These are phyloP conservation scores for Bauhinia variegata DNA, from an alignment of 306 rosid species.

Conservation along the genomic window DNA sequence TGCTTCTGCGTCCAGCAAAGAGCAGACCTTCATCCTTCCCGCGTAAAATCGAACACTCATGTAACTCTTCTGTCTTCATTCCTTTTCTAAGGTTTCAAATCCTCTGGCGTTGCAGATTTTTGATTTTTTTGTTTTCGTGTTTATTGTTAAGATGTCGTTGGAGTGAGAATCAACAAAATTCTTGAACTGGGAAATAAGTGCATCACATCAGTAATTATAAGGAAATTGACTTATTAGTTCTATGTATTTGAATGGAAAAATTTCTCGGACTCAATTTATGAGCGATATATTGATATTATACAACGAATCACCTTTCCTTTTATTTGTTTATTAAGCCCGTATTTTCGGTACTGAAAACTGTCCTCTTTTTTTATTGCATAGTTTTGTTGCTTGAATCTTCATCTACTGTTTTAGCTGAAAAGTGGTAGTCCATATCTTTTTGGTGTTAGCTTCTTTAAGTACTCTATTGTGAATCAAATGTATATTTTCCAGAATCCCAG, in stretches of 20 bases:
- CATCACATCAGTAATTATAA: not conserved
- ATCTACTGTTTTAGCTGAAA: no score
- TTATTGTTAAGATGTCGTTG: not conserved
- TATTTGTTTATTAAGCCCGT: not conserved
- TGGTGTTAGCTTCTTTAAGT: not conserved
- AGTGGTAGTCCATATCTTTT: not conserved
- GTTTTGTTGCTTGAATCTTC: not conserved
- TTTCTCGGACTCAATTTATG: no score
- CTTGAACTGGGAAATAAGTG: not conserved
- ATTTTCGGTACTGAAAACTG: not conserved
- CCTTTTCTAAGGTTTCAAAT: slow-evolving; percentile 25
- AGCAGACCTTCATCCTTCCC: not conserved
- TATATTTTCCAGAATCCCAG: not conserved
- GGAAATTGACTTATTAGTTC: slow-evolving; percentile 8
- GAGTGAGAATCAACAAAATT: not conserved
- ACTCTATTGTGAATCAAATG: not conserved
- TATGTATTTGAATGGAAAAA: not conserved
- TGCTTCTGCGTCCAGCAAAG: not conserved
- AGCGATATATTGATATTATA: no score
- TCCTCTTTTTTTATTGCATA: not conserved
- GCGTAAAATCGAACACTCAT: not conserved
- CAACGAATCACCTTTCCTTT: not conserved
- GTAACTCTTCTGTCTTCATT: slow-evolving; percentile 3
- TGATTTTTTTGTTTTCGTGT: not conserved
- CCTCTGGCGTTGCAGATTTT: not conserved